These are phyloP conservation scores for Gypsophila paniculata DNA, from an alignment of 179 eudicot genomes.

Conservation along the genomic window DNA sequence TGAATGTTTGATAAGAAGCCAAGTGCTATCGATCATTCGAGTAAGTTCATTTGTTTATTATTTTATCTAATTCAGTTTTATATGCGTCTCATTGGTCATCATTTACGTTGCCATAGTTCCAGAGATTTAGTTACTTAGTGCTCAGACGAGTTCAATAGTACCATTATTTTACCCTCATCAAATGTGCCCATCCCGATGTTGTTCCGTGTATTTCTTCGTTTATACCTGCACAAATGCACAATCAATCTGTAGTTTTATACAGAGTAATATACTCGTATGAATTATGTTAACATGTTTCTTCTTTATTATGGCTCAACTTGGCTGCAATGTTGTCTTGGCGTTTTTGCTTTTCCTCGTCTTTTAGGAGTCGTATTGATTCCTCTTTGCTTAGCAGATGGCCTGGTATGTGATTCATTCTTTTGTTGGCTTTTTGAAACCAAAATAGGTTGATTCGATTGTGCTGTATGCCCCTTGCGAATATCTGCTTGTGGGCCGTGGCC, in stretches of 20 bases:
- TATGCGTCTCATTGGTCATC: conserved; percentile 14
- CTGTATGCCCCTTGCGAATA: background rate
- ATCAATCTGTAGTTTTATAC: conserved; percentile 25
- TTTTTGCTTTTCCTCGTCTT: background rate
- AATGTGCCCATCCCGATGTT: background rate
- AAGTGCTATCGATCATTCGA: background rate
- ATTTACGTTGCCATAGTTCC: background rate
- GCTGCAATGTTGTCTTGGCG: background rate
- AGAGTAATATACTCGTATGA: too few species aligned
- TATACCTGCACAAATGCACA: conserved; percentile 14
- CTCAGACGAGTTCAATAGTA: conserved; percentile 4
- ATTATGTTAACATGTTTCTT: background rate
- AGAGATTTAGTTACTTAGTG: conserved; percentile 19
- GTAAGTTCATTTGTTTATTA: conserved; percentile 18
- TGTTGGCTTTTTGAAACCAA: background rate
- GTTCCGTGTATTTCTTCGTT: conserved; percentile 23
- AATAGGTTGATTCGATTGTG: background rate
- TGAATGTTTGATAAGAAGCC: conserved; percentile 37
- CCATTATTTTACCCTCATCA: background rate
- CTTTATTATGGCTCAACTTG: background rate
- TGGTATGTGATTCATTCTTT: background rate
- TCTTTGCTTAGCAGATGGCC: background rate
- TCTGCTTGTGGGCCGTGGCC: background rate
- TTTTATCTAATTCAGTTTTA: conserved; percentile 32
- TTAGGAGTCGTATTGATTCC: background rate